These are phyloP conservation scores for Ambispora gerdemannii DNA, from an alignment of 192 early-diverging fungal species.

Conservation along the genomic window DNA sequence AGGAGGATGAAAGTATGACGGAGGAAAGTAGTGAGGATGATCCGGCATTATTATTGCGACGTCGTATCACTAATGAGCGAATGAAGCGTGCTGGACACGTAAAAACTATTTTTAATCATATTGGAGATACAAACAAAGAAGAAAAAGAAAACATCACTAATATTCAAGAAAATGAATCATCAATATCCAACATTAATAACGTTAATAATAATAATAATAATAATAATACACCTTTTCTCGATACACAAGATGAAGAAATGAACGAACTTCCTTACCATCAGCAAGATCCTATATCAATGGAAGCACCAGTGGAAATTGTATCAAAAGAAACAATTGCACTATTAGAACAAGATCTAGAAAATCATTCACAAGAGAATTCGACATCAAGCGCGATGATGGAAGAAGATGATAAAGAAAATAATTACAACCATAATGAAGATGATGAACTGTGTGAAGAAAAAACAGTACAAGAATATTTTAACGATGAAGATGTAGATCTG, in stretches of 20 bases:
- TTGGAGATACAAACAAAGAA: neutral
- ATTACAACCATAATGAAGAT: neutral
- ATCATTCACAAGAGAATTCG: too few relatives aligned
- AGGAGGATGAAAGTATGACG: neutral
- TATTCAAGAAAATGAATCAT: neutral
- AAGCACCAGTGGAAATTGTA: neutral
- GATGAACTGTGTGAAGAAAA: too few relatives aligned
- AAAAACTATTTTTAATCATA: neutral
- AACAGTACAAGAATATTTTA: neutral
- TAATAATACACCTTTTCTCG: neutral
- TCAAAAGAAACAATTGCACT: neutral
- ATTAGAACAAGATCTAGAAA: neutral
- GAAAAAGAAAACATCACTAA: neutral
- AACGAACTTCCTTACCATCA: neutral
- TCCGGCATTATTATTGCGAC: constrained; percentile 17
- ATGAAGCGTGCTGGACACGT: constrained; percentile 30
- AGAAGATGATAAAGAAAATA: neutral
- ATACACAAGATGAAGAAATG: neutral
- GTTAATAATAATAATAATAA: neutral
- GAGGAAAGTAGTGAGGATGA: constrained; percentile 10
- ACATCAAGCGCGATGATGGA: neutral
- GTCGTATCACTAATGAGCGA: constrained; percentile 14
- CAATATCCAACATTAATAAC: too few relatives aligned
- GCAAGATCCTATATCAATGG: neutral
- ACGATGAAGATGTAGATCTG: constrained; percentile 10